Base-by-base conservation (phyloP, 139 green algal species). In the Picochlorum sp. region DNA sequence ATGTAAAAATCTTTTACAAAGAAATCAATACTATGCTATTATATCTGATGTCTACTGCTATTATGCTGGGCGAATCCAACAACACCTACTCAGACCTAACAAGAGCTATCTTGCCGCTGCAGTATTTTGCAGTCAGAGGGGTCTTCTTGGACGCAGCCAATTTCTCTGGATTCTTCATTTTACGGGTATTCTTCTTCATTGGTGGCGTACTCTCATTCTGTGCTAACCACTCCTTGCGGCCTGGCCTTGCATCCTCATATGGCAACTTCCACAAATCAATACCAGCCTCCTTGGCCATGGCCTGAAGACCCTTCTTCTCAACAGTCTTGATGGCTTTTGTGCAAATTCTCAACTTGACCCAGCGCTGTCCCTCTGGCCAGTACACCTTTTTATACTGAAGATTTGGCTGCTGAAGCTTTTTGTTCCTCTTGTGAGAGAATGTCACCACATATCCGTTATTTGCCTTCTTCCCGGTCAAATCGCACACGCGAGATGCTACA, bases 371-470 rank as follows among this genome's bases (percentile, higher is more conserved):
- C 49, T 86, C 73, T 14, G 81, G 73, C 81, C 81, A 88, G 66
- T 80, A 88, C 20, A 88, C 20, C 45, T 71, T 76, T 69, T 81
- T 84, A 34, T 78, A 72, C 70, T 95, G 87, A 49, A 99, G 81
- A 84, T 99, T 99, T 44, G 80, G 79, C 60, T 94, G 71, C 78
- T 99, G 94, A 77, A 91, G 84, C 71, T 94, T 94, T 77, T 94
- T 91, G 80, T 86, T 96, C 59, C 93, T 83, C 78, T 96, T 96
- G 85, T 97, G 92, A 13, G 91, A 97, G 81, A 98, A 98, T 51
- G 85, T 94, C 6, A 99, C 88, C 4, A 73, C 66, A 73, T 95
- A 95, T 30, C 86, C 94, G 73, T 99, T 99, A 86, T 99, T 99
- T 62, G 83, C 79, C 73, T 88, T 92, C 77, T 91, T 92, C 66